A percentile compares a stretch with the other conserved stretches of the same genome.
These are phyloP conservation scores for Agrostemma githago DNA, from an alignment of 148 eudicot genomes.

Conservation along the genomic window DNA sequence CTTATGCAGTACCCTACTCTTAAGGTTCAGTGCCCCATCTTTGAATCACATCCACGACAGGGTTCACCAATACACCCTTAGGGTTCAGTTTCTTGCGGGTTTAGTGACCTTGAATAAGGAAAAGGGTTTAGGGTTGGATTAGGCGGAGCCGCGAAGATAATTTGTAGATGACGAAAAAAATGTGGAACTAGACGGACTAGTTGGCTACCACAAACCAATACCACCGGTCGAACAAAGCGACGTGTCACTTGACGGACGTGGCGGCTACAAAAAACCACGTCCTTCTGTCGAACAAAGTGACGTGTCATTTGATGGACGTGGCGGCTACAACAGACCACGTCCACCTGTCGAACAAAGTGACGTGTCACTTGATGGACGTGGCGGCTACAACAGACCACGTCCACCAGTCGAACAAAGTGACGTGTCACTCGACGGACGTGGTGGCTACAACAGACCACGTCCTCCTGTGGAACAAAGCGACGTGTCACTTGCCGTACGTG, in stretches of 20 bases:
- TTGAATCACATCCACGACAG: too few relatives aligned
- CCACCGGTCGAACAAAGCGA: neutral
- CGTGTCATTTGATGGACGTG: neutral
- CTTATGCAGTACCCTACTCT: too few relatives aligned
- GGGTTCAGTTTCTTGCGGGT: too few relatives aligned
- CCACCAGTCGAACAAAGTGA: neutral
- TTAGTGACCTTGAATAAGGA: too few relatives aligned
- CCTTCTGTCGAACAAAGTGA: too few relatives aligned
- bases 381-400: too few relatives aligned
- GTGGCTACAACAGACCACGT: neutral
- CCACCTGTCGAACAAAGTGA: neutral
- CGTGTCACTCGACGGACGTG: too few relatives aligned
- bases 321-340: neutral
- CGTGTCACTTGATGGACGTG: too few relatives aligned
- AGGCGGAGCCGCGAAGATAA: too few relatives aligned
- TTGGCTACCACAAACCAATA: neutral
- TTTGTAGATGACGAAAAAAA: neutral
- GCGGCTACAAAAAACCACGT: slow-evolving; percentile 1
- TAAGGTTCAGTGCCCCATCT: too few relatives aligned
- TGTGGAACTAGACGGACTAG: neutral
- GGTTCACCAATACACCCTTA: too few relatives aligned
- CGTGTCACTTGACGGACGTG: neutral
- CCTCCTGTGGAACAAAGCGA: neutral
- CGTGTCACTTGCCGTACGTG: neutral
- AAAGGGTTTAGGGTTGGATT: too few relatives aligned